Base-by-base conservation (phyloP, 2,329 filamentous ascomycete species). In the Arachnomyces sp. region DNA sequence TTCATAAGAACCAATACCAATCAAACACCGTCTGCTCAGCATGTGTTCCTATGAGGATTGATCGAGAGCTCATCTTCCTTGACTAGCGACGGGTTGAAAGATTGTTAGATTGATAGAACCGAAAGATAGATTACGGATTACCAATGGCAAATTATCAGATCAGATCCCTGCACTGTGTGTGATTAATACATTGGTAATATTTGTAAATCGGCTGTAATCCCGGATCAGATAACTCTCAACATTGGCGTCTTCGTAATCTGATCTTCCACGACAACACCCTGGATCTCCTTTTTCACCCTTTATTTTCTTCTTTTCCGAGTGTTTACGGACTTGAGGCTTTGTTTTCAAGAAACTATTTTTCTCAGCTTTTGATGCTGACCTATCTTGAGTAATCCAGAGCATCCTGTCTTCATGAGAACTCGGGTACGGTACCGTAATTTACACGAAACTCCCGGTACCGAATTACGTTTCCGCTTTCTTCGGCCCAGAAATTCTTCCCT, bases 11-110 rank as follows among this genome's bases (percentile, higher is more conserved):
- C n/a, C n/a, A n/a, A n/a, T n/a, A n/a, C n/a, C n/a, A n/a, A n/a
- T n/a, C n/a, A n/a, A n/a, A n/a, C n/a, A n/a, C n/a, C n/a, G n/a
- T n/a, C n/a, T n/a, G n/a, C n/a, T n/a, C n/a, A n/a, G n/a, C n/a
- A n/a, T n/a, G n/a, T n/a, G n/a, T n/a, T n/a, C n/a, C n/a, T n/a
- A n/a, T n/a, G n/a, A n/a, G n/a, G n/a, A n/a, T n/a, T 55, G 53
- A 13, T 47, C 49, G 40, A 44, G 47, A 29, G 34, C 48, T 28
- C 50, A 46, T 32, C 43, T 49, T 36, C 47, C 48, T 31, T 49
- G 54, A 47, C n/a, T n/a, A n/a, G n/a, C n/a, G n/a, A n/a, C n/a
- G n/a, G n/a, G n/a, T n/a, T 25, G 20, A 25, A 25, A 25, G 20
- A 25, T 25, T 9, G 20, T 5, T 25, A 5, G 20, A 25, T 25